These are phyloP conservation scores for Phragmites australis DNA, from an alignment of 176 grass and related monocot species.

Conservation along the genomic window DNA sequence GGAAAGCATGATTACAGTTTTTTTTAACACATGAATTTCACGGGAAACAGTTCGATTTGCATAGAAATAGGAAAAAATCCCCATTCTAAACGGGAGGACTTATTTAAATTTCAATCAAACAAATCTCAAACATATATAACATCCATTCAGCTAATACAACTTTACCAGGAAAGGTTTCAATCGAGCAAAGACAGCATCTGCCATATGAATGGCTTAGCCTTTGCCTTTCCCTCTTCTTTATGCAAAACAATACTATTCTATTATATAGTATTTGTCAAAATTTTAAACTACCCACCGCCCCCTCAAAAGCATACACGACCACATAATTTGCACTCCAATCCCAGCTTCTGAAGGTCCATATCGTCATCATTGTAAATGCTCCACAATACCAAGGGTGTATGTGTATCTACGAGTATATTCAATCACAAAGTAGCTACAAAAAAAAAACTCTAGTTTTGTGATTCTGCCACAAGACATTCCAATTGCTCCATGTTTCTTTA, in stretches of 20 bases:
- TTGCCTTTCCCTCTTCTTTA: slow-evolving; percentile 37
- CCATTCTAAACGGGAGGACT: neutral
- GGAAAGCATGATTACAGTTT: no score
- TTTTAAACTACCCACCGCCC: slow-evolving; percentile 51
- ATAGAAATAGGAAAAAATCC: neutral
- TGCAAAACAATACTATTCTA: slow-evolving; percentile 17
- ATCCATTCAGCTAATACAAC: slow-evolving; percentile 17
- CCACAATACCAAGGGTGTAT: neutral
- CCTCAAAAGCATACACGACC: slow-evolving; percentile 76
- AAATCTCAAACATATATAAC: slow-evolving; percentile 16
- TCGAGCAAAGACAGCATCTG: slow-evolving; percentile 44
- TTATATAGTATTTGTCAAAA: slow-evolving; percentile 16
- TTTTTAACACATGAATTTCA: neutral
- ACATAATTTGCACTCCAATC: slow-evolving; percentile 49
- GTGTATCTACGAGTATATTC: slow-evolving; percentile 24
- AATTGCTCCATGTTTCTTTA: slow-evolving; percentile 36
- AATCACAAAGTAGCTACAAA: slow-evolving; percentile 5
- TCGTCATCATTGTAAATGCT: slow-evolving; percentile 49
- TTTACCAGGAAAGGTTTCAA: slow-evolving; percentile 27
- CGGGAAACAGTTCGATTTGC: neutral
- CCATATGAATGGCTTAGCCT: slow-evolving; percentile 47
- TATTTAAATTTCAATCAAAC: slow-evolving; percentile 21
- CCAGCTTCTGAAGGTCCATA: slow-evolving; percentile 50
- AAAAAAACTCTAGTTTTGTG: slow-evolving; percentile 21
- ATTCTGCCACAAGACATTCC: slow-evolving; percentile 35